Conservation (phyloP, 2,329 filamentous ascomycete genomes). For the Paraconiothyrium brasiliense region DNA sequence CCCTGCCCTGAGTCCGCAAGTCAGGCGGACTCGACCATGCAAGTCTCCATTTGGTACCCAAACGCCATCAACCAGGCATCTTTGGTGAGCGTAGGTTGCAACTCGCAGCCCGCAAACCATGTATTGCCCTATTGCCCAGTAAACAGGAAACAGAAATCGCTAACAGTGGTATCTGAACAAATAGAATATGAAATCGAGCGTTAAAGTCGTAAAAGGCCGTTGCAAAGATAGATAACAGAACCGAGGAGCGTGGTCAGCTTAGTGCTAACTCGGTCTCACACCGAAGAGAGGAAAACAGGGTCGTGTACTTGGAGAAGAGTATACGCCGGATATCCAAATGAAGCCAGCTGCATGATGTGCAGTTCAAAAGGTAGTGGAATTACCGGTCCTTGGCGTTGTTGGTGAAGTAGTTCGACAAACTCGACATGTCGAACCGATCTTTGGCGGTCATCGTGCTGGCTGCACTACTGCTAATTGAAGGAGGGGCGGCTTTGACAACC, state of each 20-base stretch:
- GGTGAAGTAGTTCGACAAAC: slow-evolving; percentile 43
- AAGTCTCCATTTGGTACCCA: neutral
- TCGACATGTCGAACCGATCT: slow-evolving; percentile 51
- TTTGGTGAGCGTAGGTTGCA: slow-evolving; percentile 39
- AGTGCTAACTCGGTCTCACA: neutral
- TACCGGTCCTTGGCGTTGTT: slow-evolving; percentile 44
- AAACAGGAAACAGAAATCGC: slow-evolving; percentile 72
- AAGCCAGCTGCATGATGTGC: slow-evolving; percentile 2
- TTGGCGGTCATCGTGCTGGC: slow-evolving; percentile 39
- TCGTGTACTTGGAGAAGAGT: neutral
- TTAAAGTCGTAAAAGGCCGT: slow-evolving; percentile 45
- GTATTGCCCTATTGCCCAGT: slow-evolving; percentile 59
- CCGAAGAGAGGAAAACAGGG: neutral
- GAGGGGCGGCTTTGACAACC: slow-evolving; percentile 33
- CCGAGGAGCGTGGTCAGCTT: slow-evolving; percentile 32
- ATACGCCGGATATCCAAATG: slow-evolving; percentile 9
- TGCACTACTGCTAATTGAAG: slow-evolving; percentile 37
- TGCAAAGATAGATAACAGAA: slow-evolving; percentile 27
- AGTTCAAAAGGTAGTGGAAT: slow-evolving; percentile 24
- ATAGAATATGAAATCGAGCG: slow-evolving; percentile 34
- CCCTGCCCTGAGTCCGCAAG: neutral
- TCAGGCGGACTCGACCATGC: neutral
- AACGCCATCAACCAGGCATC: slow-evolving; percentile 9
- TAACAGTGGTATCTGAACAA: slow-evolving; percentile 49
- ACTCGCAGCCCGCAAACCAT: slow-evolving; percentile 65